Percentiles rank a stretch among this genome's conserved stretches.
These are phyloP conservation scores for Monotropa hypopitys DNA, from an alignment of 179 eudicot genomes.

Conservation along the genomic window DNA sequence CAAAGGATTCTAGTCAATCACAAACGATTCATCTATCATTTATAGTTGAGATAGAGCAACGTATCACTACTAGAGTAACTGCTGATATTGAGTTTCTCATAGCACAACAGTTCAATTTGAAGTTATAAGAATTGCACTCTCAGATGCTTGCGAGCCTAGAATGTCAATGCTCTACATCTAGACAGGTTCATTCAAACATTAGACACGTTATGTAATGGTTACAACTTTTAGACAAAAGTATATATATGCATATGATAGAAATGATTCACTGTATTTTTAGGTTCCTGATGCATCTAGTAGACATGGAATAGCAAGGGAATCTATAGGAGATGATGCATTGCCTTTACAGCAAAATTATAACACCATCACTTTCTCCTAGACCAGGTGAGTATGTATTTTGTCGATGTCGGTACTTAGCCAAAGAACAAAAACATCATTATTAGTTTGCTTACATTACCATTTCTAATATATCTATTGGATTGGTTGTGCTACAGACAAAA, in stretches of 20 bases:
- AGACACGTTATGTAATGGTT: neutral
- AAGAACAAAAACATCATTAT: too few species aligned
- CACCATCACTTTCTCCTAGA: neutral
- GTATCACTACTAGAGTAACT: too few species aligned
- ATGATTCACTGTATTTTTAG: neutral
- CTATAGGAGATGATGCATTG: neutral
- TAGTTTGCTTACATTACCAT: too few species aligned
- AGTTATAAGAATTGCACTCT: neutral
- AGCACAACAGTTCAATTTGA: neutral
- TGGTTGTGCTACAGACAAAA: too few species aligned
- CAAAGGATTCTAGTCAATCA: too few species aligned
- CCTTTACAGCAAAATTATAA: neutral
- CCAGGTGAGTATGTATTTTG: neutral
- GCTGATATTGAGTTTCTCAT: neutral
- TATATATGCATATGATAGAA: neutral
- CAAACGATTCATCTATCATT: too few species aligned
- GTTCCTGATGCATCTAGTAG: neutral
- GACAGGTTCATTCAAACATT: neutral
- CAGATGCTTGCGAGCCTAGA: neutral
- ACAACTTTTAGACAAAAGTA: neutral
- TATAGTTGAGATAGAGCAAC: neutral
- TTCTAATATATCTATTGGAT: too few species aligned
- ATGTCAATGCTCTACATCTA: neutral
- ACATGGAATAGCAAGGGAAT: neutral
- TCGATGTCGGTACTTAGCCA: too few species aligned